Evolutionary conservation across 2,329 filamentous ascomycete genomes (phyloP).

Genomic region (Dactylellina parvicollis): DNA sequence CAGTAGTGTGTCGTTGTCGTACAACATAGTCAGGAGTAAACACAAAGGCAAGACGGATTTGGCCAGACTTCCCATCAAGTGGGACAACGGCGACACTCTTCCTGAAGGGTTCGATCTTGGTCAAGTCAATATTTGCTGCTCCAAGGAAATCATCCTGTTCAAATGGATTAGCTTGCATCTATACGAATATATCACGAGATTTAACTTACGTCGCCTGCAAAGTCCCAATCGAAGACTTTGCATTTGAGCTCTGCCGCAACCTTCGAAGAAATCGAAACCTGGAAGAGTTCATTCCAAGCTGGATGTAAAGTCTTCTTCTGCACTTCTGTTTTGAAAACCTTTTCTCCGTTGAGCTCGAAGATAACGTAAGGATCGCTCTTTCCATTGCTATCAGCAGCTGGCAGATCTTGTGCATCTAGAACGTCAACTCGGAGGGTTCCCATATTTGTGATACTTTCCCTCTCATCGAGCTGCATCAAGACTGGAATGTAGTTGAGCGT

Average conservation of each 20-base stretch:
- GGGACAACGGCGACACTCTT: conserved; percentile 77
- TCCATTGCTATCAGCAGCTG: conserved; percentile 92
- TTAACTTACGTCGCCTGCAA: conserved; percentile 75
- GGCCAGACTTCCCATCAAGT: conserved; percentile 73
- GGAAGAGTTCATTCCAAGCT: conserved; percentile 96
- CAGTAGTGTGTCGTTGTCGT: conserved; percentile 85
- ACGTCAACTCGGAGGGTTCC: conserved; percentile 93
- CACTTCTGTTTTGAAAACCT: conserved; percentile 92
- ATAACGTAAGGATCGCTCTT: conserved; percentile 98
- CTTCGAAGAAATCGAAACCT: conserved; percentile 80
- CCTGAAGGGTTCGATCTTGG: conserved; percentile 83
- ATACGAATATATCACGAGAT: neutral
- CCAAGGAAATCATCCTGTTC: conserved; percentile 82
- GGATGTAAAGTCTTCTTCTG: conserved; percentile 97
- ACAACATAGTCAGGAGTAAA: conserved; percentile 95
- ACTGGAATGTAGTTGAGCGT: conserved; percentile 95
- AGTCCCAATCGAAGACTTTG: conserved; percentile 94
- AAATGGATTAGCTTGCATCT: neutral
- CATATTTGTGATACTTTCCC: conserved; percentile 99
- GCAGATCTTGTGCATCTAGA: conserved; percentile 85
- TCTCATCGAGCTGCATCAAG: conserved; percentile 90
- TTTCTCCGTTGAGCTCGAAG: conserved; percentile 87
- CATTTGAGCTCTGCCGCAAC: conserved; percentile 84
- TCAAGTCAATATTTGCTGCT: conserved; percentile 76
- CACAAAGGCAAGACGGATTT: conserved; percentile 80